These are phyloP conservation scores for Borealophlyctis nickersoniae DNA, from an alignment of 192 early-diverging fungal genomes.

Conservation along the genomic window DNA sequence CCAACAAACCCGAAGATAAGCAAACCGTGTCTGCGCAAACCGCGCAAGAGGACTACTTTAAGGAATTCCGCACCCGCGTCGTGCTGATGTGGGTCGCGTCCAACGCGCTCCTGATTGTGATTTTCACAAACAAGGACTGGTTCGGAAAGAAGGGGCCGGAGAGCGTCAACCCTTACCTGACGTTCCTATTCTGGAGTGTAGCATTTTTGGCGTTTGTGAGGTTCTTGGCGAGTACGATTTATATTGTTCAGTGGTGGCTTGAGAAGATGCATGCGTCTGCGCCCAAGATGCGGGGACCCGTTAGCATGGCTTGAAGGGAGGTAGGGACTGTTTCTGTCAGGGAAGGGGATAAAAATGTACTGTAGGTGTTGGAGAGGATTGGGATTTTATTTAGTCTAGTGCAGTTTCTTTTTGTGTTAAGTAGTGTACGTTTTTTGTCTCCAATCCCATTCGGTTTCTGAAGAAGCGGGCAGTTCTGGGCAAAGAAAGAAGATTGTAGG, in stretches of 20 bases:
- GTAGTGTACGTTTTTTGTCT: no score
- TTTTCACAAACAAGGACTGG: slow-evolving; percentile 38
- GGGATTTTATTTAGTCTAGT: no score
- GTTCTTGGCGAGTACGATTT: slow-evolving; percentile 68
- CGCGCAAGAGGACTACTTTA: slow-evolving; percentile 47
- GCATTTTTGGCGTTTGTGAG: slow-evolving; percentile 66
- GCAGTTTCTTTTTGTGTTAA: no score
- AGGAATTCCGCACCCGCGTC: slow-evolving; percentile 48
- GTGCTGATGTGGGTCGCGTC: slow-evolving; percentile 45
- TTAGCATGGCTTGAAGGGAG: no score
- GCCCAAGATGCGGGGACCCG: no score
- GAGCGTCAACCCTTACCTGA: slow-evolving; percentile 67
- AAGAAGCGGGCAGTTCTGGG: no score
- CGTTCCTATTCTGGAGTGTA: slow-evolving; percentile 88
- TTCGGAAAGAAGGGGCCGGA: slow-evolving; percentile 12
- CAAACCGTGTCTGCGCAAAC: slow-evolving; percentile 28
- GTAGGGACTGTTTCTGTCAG: no score
- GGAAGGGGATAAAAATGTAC: no score
- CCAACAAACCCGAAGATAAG: slow-evolving; percentile 51
- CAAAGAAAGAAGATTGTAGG: no score
- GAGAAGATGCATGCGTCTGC: no score
- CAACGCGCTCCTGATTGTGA: slow-evolving; percentile 40
- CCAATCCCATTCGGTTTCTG: no score
- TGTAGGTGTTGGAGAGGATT: no score
- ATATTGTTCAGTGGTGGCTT: slow-evolving; percentile 41